A percentile compares a stretch with the other conserved stretches of the same genome.
phyloP scores from a whole-genome alignment of 1,139 yeast genomes.

The Candida pseudoviswanathii region DNA sequence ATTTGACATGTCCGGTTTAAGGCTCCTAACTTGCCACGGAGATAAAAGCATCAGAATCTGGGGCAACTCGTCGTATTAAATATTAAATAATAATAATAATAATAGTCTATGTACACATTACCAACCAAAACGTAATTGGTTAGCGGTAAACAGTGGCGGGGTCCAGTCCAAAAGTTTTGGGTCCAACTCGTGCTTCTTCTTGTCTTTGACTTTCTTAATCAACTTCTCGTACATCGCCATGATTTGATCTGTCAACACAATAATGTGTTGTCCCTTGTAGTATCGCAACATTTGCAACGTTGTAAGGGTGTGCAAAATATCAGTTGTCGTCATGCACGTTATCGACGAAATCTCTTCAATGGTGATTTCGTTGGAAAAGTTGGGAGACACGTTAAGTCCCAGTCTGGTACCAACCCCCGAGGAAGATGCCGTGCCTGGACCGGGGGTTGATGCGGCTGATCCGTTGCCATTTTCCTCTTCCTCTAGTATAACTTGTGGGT shows the following conservation, averaged over 20 bases:
- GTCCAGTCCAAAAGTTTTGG: constrained; percentile 80
- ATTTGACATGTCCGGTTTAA: constrained; percentile 79
- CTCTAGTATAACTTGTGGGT: constrained; percentile 24
- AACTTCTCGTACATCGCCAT: constrained; percentile 74
- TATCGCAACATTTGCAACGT: constrained; percentile 87
- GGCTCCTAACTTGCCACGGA: constrained; percentile 84
- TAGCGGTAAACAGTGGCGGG: constrained; percentile 95
- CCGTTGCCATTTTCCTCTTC: constrained; percentile 31
- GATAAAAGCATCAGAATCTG: constrained; percentile 90
- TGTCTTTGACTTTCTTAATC: constrained; percentile 53
- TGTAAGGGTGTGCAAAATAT: constrained; percentile 88
- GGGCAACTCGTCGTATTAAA: constrained; percentile 46
- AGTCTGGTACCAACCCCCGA: constrained; percentile 16
- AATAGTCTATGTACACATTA: constrained; percentile 24
- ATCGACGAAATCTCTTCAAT: constrained; percentile 87
- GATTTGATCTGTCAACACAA: constrained; percentile 85
- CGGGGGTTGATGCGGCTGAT: constrained; percentile 25
- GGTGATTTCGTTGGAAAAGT: constrained; percentile 62
- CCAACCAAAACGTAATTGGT: constrained; percentile 96
- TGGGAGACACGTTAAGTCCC: constrained; percentile 6
- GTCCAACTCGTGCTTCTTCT: constrained; percentile 78
- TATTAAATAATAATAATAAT: neutral
- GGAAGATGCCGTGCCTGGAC: constrained; percentile 9
- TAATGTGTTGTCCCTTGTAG: constrained; percentile 94
- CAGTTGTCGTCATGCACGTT: constrained; percentile 96